Percentiles rank a stretch among this genome's conserved stretches.
Evolutionary conservation across 805 yeast genomes (phyloP).

Genomic region (Candida dajiaensis): DNA sequence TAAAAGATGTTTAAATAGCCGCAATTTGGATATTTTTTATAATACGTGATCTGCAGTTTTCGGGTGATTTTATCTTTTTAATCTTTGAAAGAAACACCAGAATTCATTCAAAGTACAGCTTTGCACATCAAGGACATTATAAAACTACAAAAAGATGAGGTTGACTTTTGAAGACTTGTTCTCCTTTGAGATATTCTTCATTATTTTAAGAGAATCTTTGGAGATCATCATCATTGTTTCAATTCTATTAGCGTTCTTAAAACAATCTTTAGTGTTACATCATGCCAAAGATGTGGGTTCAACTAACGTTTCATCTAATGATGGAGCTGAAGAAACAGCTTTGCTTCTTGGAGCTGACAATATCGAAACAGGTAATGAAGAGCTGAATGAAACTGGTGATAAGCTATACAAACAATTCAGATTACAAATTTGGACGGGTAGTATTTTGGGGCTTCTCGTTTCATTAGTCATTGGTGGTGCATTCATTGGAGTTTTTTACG

Average conservation of each 20-base stretch:
- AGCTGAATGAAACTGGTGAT: constrained; percentile 22
- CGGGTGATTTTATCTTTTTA: not conserved
- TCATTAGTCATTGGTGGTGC: constrained; percentile 70
- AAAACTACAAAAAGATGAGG: not conserved
- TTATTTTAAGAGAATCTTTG: constrained; percentile 65
- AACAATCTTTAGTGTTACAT: constrained; percentile 44
- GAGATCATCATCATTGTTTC: constrained; percentile 76
- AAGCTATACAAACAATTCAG: constrained; percentile 40
- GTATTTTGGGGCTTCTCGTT: constrained; percentile 58
- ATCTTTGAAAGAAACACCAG: no score
- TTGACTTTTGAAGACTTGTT: constrained; percentile 42
- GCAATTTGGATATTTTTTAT: no score
- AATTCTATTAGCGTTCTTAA: constrained; percentile 63
- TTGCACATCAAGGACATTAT: not conserved
- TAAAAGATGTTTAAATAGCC: no score
- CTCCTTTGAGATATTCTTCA: constrained; percentile 70
- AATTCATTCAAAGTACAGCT: no score
- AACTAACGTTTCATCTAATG: not conserved
- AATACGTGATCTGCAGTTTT: not conserved
- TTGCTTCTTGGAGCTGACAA: constrained; percentile 6
- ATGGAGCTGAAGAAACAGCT: constrained; percentile 3
- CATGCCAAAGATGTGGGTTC: constrained; percentile 22
- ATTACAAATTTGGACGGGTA: constrained; percentile 80
- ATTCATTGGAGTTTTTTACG: constrained; percentile 64
- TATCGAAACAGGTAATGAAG: constrained; percentile 4